Evolutionary conservation across 2,329 filamentous ascomycete genomes (phyloP).

Genomic region (Ophiocordyceps polyrhachis-furcata): DNA sequence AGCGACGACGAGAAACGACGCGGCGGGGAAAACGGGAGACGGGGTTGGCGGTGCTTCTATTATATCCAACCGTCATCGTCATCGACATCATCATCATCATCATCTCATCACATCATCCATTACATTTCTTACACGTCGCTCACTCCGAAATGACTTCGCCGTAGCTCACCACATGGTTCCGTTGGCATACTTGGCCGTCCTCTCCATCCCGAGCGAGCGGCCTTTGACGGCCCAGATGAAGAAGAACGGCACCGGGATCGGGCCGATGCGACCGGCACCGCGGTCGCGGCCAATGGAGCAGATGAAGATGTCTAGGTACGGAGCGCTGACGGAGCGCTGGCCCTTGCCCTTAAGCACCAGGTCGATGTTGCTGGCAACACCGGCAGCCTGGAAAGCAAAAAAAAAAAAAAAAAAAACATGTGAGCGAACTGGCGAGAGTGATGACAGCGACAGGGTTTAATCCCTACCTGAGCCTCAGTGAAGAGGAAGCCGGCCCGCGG

Average conservation of each 20-base stretch:
- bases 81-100: not conserved
- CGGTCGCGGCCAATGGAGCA: conserved; percentile 29
- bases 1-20: not conserved
- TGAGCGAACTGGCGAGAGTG: not conserved
- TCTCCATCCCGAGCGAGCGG: conserved; percentile 27
- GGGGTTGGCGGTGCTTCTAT: not conserved
- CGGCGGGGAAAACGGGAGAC: not conserved
- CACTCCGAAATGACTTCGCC: not conserved
- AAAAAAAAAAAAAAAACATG: not conserved
- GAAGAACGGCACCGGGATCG: conserved; percentile 29
- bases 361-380: conserved; percentile 35
- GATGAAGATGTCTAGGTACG: conserved; percentile 29
- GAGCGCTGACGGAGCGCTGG: conserved; percentile 23
- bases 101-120: not conserved
- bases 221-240: conserved; percentile 33
- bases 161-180: conserved; percentile 25
- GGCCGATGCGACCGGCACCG: conserved; percentile 28
- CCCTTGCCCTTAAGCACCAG: conserved; percentile 24
- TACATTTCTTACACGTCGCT: not conserved
- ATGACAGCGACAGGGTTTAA: not conserved
- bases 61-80: not conserved
- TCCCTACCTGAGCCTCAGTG: conserved; percentile 33
- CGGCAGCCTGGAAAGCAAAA: conserved; percentile 19
- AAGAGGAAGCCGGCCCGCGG: conserved; percentile 38
- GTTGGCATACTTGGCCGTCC: conserved; percentile 24